Conservation (phyloP, 2,329 filamentous ascomycete genomes). For the Incumbomyces delicatus region DNA sequence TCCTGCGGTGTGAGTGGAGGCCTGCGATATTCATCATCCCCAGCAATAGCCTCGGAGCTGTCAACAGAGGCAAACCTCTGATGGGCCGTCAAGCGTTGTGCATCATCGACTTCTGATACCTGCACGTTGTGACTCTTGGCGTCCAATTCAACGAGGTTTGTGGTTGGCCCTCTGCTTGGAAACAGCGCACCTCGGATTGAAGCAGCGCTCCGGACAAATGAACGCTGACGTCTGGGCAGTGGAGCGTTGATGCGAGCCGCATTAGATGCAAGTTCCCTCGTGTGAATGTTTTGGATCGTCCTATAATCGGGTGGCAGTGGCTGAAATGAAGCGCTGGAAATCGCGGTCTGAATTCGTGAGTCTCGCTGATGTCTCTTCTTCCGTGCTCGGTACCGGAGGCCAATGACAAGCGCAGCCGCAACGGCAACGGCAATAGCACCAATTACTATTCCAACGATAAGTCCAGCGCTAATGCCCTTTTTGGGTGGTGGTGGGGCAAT, state of each 20-base stretch:
- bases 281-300: background rate
- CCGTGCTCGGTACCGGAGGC: conserved; percentile 9
- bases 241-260: background rate
- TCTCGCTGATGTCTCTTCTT: conserved; percentile 9
- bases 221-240: background rate
- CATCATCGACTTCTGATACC: background rate
- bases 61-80: background rate
- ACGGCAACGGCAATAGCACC: conserved; percentile 13
- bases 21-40: conserved; percentile 7
- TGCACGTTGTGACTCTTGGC: conserved; percentile 7
- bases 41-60: conserved; percentile 1
- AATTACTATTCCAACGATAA: conserved; percentile 16
- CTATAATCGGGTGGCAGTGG: conserved; percentile 1
- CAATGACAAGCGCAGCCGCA: conserved; percentile 10
- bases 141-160: conserved; percentile 13
- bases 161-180: conserved; percentile 10
- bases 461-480: conserved; percentile 13
- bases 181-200: conserved; percentile 7
- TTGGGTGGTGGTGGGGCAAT: background rate
- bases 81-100: background rate
- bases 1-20: conserved; percentile 14
- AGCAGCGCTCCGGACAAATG: conserved; percentile 2
- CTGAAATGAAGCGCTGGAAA: background rate
- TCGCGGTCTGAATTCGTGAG: background rate
- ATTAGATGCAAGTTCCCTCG: background rate